Conservation (phyloP, 257 asterid genomes). For the Leptodermis oblonga region DNA sequence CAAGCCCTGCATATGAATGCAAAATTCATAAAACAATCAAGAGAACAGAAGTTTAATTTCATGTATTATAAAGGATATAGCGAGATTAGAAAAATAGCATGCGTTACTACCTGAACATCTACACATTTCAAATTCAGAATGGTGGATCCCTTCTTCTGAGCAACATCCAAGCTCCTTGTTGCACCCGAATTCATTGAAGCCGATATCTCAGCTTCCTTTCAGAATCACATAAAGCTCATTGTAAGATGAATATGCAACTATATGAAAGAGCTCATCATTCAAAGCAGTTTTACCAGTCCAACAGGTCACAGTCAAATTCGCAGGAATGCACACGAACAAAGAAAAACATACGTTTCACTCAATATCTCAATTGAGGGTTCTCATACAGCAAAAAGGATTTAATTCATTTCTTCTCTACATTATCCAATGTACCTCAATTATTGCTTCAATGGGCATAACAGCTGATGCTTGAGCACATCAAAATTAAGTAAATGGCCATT, state of each 20-base stretch:
- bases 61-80: background rate
- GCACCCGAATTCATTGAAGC: slow-evolving; percentile 72
- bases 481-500: background rate
- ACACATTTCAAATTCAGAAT: slow-evolving; percentile 87
- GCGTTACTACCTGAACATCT: slow-evolving; percentile 70
- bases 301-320: background rate
- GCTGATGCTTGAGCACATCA: background rate
- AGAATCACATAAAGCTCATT: background rate
- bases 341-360: no score
- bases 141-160: slow-evolving; percentile 88
- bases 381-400: background rate
- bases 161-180: slow-evolving; percentile 76
- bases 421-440: background rate
- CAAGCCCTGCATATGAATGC: slow-evolving; percentile 44
- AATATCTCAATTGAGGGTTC: background rate
- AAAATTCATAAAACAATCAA: slow-evolving; percentile 14
- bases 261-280: background rate
- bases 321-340: background rate
- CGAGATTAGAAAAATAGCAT: background rate
- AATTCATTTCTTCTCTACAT: background rate
- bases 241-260: background rate
- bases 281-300: background rate
- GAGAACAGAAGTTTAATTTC: background rate
- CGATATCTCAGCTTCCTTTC: slow-evolving; percentile 90
- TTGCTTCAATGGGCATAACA: background rate